Base-by-base conservation (phyloP, 345 rosid genomes). In the Acer negundo region DNA sequence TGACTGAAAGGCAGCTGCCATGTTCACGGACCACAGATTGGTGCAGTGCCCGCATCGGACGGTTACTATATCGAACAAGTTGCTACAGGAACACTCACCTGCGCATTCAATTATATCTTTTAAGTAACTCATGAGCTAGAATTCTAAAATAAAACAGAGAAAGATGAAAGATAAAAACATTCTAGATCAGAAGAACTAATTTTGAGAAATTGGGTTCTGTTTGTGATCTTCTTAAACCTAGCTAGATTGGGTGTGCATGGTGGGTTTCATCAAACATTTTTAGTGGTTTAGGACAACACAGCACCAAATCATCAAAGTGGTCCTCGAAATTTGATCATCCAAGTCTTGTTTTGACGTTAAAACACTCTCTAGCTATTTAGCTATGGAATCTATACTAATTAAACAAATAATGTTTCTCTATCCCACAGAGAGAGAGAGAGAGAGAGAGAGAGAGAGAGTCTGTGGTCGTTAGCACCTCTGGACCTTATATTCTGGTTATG, bases 71-170 rank as follows among this genome's bases (percentile, higher is more conserved):
- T 93, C 99, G 59, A 86, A 78, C 86, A 95, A 76, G 83, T 85
- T 95, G 81, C 91, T 93, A 92, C 97, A 88, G 99, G 99, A 61
- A 95, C 99, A 78, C 93, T 95, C 83, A 95, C 99, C 99, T 95
- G 88, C 82, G 76, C 44, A 77, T 2, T 56, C 72, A 66, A 10
- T 53, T 42, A 42, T 53, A 2, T 35, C n/a, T 10, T 42, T 42
- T 40, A 31, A 31, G 38, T 31, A 35, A 35, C 38, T 35, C 38
- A 35, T 35, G 38, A 4, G 38, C 38, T 35, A 35, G 26, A 22
- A 22, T 69, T 69, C 59, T 40, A 69, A 69, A 51, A 47, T 67
- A 40, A 67, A 67, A 67, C 46, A 5, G 51, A 40, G 70, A 69
- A 31, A 4, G 19, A 23, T 10, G 6, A 19, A 19, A 53, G n/a